phyloP scores from a whole-genome alignment of 2,329 filamentous ascomycete species.

The Ophidiomyces ophidiicola region DNA sequence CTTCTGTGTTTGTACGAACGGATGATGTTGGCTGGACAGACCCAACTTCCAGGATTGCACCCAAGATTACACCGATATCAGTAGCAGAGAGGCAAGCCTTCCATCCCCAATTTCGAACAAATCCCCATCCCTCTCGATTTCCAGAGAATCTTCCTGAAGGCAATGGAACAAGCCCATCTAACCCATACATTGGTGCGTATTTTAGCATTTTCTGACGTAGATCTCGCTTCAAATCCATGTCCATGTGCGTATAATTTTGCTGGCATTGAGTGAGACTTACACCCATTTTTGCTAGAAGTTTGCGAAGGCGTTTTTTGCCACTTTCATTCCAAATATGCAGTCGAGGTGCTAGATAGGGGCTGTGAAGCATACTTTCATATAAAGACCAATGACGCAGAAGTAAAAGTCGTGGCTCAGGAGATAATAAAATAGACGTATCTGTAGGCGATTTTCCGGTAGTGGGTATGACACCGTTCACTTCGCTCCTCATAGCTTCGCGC shows the following conservation, averaged over 20 bases:
- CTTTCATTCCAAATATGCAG: slow-evolving; percentile 90
- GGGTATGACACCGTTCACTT: slow-evolving; percentile 69
- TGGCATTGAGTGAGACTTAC: slow-evolving; percentile 87
- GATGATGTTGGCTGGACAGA: slow-evolving; percentile 21
- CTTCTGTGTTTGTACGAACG: slow-evolving; percentile 18
- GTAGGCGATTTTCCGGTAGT: slow-evolving; percentile 80
- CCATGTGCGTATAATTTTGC: slow-evolving; percentile 96
- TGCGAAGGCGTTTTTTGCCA: slow-evolving; percentile 78
- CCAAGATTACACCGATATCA: slow-evolving; percentile 85
- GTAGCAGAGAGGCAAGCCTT: slow-evolving; percentile 84
- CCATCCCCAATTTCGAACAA: slow-evolving; percentile 96
- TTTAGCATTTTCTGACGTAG: slow-evolving; percentile 74
- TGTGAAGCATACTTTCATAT: slow-evolving; percentile 97
- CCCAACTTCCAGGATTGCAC: slow-evolving; percentile 85
- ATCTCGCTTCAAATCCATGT: slow-evolving; percentile 87
- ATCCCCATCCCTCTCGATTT: slow-evolving; percentile 87
- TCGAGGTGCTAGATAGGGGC: slow-evolving; percentile 80
- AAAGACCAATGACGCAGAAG: slow-evolving; percentile 93
- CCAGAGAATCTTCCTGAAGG: slow-evolving; percentile 58
- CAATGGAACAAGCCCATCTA: slow-evolving; percentile 77
- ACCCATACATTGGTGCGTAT: slow-evolving; percentile 83
- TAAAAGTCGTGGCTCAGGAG: slow-evolving; percentile 84
- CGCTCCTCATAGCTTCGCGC: slow-evolving; percentile 50
- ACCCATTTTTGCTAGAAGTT: slow-evolving; percentile 94
- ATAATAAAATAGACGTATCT: slow-evolving; percentile 82